Conservation (phyloP, 2,329 filamentous ascomycete species). For the Dothiorella sarmentorum region DNA sequence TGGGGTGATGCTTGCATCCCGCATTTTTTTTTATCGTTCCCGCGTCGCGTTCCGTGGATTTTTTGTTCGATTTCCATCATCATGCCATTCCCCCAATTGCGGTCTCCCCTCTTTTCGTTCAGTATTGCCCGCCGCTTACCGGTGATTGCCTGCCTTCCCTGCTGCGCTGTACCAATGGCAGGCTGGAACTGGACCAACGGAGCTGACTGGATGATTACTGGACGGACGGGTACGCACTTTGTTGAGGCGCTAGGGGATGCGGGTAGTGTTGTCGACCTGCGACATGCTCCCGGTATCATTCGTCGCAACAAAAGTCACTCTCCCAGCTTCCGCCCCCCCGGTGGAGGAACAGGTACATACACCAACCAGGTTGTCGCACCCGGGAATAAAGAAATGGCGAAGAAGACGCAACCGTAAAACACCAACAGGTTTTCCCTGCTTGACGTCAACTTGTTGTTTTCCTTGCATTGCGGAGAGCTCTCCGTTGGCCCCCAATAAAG, state of each 20-base stretch:
- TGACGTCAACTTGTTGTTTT: too few species aligned
- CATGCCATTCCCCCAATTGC: too few species aligned
- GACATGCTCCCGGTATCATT: neutral
- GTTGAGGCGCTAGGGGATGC: slow-evolving; percentile 3
- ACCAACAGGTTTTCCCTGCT: too few species aligned
- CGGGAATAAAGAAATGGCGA: too few species aligned
- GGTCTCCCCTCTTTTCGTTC: neutral
- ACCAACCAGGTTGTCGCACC: too few species aligned
- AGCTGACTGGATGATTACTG: neutral
- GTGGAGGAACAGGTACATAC: too few species aligned
- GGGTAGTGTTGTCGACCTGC: neutral
- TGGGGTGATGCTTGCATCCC: neutral
- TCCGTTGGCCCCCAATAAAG: neutral
- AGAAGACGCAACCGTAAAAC: neutral
- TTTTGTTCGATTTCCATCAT: neutral
- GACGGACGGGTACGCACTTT: neutral
- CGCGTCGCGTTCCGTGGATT: neutral
- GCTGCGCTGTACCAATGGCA: neutral
- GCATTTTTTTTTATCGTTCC: neutral
- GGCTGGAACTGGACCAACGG: slow-evolving; percentile 2
- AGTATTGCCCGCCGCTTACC: neutral
- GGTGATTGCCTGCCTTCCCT: neutral
- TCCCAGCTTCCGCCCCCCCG: too few species aligned
- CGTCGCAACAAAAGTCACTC: neutral
- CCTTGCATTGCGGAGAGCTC: neutral